Conservation (phyloP, 495 filamentous ascomycete species). For the Evansstolkia leycettana region DNA sequence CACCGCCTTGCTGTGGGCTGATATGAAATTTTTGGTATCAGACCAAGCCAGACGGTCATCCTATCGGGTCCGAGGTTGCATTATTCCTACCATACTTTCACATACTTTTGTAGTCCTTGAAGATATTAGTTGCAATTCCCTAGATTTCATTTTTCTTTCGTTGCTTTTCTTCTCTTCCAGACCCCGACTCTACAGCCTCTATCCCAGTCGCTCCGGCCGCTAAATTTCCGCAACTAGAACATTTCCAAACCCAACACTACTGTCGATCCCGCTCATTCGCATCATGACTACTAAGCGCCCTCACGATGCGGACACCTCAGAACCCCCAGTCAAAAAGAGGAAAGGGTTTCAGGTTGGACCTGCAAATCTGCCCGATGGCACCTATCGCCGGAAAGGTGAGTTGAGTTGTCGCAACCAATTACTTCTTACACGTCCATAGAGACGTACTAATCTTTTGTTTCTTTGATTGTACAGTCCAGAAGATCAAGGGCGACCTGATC, state of each 20-base stretch:
- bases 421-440: too few species aligned
- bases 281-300: slow-evolving; percentile 55
- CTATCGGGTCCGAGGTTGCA: too few species aligned
- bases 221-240: too few species aligned
- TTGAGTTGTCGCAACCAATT: not conserved
- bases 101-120: too few species aligned
- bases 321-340: slow-evolving; percentile 40
- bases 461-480: slow-evolving; percentile 48
- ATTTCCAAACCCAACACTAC: slow-evolving; percentile 1
- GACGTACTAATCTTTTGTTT: slow-evolving; percentile 1
- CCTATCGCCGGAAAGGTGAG: slow-evolving; percentile 78
- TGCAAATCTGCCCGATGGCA: slow-evolving; percentile 85
- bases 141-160: too few species aligned
- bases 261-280: not conserved
- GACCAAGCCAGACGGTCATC: too few species aligned
- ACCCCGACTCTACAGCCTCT: not conserved
- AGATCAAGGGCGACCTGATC: slow-evolving; percentile 85
- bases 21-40: too few species aligned
- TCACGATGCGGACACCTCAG: slow-evolving; percentile 37
- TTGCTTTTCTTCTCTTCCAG: not conserved
- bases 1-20: too few species aligned
- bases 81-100: too few species aligned
- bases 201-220: not conserved
- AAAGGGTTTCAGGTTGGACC: slow-evolving; percentile 76
- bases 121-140: too few species aligned